Evolutionary conservation across 1,284 basidiomycete species (phyloP).

Genomic region (Baeospora myosura): DNA sequence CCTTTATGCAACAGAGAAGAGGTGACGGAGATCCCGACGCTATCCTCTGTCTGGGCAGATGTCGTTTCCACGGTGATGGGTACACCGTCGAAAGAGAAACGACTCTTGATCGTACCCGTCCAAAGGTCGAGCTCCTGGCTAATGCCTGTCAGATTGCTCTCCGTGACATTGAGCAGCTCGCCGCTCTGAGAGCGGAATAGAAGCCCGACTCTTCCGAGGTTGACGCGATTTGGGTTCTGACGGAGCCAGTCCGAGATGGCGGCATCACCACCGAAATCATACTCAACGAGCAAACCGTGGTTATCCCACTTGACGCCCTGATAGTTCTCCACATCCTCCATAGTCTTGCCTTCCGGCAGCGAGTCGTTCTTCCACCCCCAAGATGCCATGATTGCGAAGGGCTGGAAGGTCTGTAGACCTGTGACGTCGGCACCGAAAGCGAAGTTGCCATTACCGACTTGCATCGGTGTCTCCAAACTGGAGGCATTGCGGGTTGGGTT

Average conservation of each 20-base stretch:
- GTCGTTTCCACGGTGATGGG: neutral
- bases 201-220: constrained; percentile 17
- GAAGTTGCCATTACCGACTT: constrained; percentile 57
- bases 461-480: constrained; percentile 43
- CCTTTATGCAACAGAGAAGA: neutral
- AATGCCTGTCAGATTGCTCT: constrained; percentile 1
- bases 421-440: constrained; percentile 55
- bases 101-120: constrained; percentile 14
- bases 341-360: constrained; percentile 12
- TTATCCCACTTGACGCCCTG: constrained; percentile 5
- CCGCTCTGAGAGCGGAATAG: constrained; percentile 9
- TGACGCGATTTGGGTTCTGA: constrained; percentile 19
- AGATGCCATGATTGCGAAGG: constrained; percentile 17
- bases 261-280: constrained; percentile 11
- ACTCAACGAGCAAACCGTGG: constrained; percentile 15
- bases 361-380: constrained; percentile 21
- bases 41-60: neutral
- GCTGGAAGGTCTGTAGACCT: constrained; percentile 19
- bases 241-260: constrained; percentile 17
- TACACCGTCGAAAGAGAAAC: constrained; percentile 10
- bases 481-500: constrained; percentile 47
- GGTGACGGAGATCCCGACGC: neutral
- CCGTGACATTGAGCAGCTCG: too few relatives aligned
- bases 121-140: constrained; percentile 17
- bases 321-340: neutral